Evolutionary conservation across 371 early-diverging fungal genomes (phyloP).

Genomic region (Mucor saturninus): DNA sequence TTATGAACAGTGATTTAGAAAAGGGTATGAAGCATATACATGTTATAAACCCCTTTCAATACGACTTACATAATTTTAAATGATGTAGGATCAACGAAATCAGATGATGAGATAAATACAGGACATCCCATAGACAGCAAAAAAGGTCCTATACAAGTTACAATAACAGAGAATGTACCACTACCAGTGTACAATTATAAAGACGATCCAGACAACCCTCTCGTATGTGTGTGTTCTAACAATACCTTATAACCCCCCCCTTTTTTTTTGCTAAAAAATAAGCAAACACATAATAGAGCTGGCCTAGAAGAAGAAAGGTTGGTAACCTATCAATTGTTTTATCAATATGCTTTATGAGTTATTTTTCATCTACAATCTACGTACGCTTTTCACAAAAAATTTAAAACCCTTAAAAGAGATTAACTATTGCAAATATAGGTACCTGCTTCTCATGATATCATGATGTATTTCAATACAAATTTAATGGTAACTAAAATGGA

Average conservation of each 20-base stretch:
- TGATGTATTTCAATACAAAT: slow-evolving; percentile 25
- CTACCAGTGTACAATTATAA: slow-evolving; percentile 15
- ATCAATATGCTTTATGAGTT: slow-evolving; percentile 39
- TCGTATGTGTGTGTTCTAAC: slow-evolving; percentile 4
- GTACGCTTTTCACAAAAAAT: slow-evolving; percentile 11
- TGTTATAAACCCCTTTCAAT: not conserved
- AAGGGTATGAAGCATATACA: not conserved
- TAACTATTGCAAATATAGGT: not conserved
- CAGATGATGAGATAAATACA: not conserved
- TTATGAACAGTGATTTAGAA: not conserved
- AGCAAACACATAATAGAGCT: slow-evolving; percentile 25
- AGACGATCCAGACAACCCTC: slow-evolving; percentile 32
- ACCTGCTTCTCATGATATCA: slow-evolving; percentile 31
- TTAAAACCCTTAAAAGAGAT: too few species aligned
- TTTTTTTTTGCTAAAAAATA: not conserved
- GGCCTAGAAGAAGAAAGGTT: slow-evolving; percentile 34
- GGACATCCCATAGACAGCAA: not conserved
- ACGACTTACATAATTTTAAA: not conserved
- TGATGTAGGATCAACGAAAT: not conserved
- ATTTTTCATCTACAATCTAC: slow-evolving; percentile 42
- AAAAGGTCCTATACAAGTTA: not conserved
- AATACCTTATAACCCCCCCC: too few species aligned
- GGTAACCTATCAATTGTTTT: slow-evolving; percentile 28
- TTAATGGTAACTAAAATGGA: slow-evolving; percentile 16
- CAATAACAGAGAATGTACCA: not conserved